Base-by-base conservation (phyloP, 192 early-diverging fungal genomes). In the Mortierella alpina region DNA sequence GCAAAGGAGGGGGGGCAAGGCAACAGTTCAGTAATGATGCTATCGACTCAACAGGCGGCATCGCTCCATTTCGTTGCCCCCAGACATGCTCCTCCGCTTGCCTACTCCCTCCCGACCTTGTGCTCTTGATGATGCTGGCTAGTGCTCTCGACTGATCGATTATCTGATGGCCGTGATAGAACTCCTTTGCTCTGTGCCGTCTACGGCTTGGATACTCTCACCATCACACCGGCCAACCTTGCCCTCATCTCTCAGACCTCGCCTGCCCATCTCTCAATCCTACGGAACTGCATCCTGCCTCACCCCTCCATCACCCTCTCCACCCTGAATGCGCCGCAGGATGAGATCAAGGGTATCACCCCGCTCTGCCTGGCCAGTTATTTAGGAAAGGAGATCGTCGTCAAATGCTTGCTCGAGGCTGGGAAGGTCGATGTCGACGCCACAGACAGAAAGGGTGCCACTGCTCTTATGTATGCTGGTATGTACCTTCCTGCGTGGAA, bases 381-480 rank as follows among this genome's bases (percentile, higher is more conserved):
- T 64, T 76, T 92, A 13, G 91, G 91, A 47, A 92, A 92, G 60
- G 64, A 83, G 9, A 84, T 87, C 40, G 82, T 92, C 8, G 86
- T 90, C 41, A 66, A 68, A 22, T 73, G 88, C 46, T 68, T 92
- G 49, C 63, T 92, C 58, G 91, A 92, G 53, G 88, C 85, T 52
- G 91, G 91, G 0, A 75, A 85, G 23, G 90, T 90, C 5, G 84
- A 89, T 76, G 90, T 91, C 18, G 85, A 92, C 72, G 85, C 84
- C 2, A 74, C 83, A 2, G 91, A 92, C 59, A 83, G 83, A 49
- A 92, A 91, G 69, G 88, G 88, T 13, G 91, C 91, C 7, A 90
- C 91, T 7, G 88, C 91, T 1, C 59, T 92, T 17, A 92, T 92
- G 91, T 92, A 92, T 82, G 91, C 91, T 20, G 88, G 88, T 89